These are phyloP conservation scores for Moringa oleifera DNA, from an alignment of 345 rosid genomes.

Conservation along the genomic window DNA sequence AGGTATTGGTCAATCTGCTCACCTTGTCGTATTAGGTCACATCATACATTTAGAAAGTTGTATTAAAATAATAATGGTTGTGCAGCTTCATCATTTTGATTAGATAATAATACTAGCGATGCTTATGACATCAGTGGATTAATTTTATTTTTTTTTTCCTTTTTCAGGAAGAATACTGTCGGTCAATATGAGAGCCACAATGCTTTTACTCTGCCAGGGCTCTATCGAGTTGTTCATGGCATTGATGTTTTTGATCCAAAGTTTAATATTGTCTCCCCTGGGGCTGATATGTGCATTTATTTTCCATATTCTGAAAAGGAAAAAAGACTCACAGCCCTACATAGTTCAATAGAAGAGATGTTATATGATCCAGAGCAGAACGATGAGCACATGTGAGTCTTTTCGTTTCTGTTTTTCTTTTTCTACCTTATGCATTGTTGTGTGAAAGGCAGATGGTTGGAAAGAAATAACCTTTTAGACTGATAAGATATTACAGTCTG, in stretches of 20 bases:
- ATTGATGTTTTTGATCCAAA: constrained; percentile 96
- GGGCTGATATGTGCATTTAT: constrained; percentile 95
- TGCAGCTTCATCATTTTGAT: not conserved
- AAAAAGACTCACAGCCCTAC: constrained; percentile 74
- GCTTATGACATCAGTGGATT: constrained; percentile 10
- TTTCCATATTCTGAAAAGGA: constrained; percentile 63
- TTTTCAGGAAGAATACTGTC: constrained; percentile 82
- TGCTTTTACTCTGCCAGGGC: constrained; percentile 90
- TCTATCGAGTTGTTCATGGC: constrained; percentile 91
- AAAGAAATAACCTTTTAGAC: not conserved
- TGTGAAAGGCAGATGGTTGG: not conserved
- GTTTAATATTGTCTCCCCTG: constrained; percentile 97
- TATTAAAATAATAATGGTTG: constrained; percentile 1
- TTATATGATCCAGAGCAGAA: constrained; percentile 70
- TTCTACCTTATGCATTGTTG: not conserved
- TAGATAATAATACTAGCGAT: not conserved
- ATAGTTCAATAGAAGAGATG: constrained; percentile 79
- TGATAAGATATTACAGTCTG: not conserved
- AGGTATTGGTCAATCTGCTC: not conserved
- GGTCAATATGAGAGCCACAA: constrained; percentile 98
- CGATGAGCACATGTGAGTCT: constrained; percentile 72
- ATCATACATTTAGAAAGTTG: too few relatives aligned
- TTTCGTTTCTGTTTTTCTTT: constrained; percentile 5
- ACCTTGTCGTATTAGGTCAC: not conserved
- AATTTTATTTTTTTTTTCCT: constrained; percentile 5